Evolutionary conservation across 257 asterid genomes (phyloP).

Genomic region (Solanum sejunctum): DNA sequence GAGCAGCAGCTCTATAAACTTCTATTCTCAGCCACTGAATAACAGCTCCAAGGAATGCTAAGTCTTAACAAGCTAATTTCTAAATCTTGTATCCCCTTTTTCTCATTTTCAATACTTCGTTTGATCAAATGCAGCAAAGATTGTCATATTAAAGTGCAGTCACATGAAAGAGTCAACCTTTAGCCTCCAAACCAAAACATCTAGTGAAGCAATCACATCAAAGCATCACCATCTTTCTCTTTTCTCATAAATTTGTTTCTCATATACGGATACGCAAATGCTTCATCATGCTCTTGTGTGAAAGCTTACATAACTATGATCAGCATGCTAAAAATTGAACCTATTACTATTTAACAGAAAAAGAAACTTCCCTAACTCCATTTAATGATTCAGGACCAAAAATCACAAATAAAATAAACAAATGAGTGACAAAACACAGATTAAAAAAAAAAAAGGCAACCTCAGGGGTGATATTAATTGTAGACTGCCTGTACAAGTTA

Average conservation of each 20-base stretch:
- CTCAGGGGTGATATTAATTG: background rate
- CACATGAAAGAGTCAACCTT: background rate
- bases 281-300: background rate
- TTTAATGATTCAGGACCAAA: background rate
- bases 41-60: background rate
- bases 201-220: background rate
- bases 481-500: background rate
- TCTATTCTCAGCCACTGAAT: background rate
- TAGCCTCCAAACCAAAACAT: background rate
- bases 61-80: background rate
- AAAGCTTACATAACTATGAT: background rate
- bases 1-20: background rate
- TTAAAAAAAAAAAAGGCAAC: background rate
- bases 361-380: background rate
- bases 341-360: background rate
- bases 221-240: background rate
- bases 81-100: background rate
- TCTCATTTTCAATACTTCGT: background rate
- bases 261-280: background rate
- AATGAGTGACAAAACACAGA: background rate
- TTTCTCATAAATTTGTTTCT: background rate
- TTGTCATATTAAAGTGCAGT: background rate
- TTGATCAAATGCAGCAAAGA: background rate
- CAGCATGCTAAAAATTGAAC: too few relatives aligned
- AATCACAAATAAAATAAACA: background rate